Evolutionary conservation across 768 basidiomycete species (phyloP), one percentile per base, ranked within the genome.

Genomic region (Infundibulicybe gibba): DNA sequence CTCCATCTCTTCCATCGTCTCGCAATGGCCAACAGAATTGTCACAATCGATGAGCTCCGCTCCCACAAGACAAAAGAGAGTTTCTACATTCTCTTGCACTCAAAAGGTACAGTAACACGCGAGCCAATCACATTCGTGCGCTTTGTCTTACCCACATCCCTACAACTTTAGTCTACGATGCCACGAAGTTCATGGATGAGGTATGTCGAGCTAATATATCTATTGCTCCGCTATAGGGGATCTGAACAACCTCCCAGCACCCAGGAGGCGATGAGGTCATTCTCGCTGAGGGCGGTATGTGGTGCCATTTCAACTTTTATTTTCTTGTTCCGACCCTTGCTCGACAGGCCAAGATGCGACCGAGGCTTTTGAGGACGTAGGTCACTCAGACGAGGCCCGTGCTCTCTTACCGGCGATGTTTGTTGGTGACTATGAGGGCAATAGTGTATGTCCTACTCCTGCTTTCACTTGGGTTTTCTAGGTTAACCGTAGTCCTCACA

Each of bases 251-350:
- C 37, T 15, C 17, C 14, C 61, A 90, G 94, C 94, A 97, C 62
- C 94, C 94, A 17, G 95, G 95, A 65, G 97, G 97, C 53, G 97
- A 98, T 72, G 97, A 99, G 73, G 95, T 99, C 46, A 81, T 99
- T 52, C 68, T 97, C 44, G 87, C 90, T 49, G 97, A 99, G 71
- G 85, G 83, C 61, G 90, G 90, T 85, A 69, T 61, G 87, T 76
- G 61, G 61, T 66, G 50, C 40, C 53, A 47, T 15, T 19, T 50
- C 35, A 16, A 32, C 43, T 49, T 48, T 50, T 39, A 38, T 25
- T 25, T 25, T 25, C 25, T 25, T 8, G 8, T 25, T 8, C 8
- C 25, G 25, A 25, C 25, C 25, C 25, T 25, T 3, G 25, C 25
- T 53, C 9, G 51, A 15, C 67, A 94, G 93, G 90, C 57, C 85